Evolutionary conservation across 2,329 filamentous ascomycete species (phyloP).

Genomic region (Diaporthe batatas): DNA sequence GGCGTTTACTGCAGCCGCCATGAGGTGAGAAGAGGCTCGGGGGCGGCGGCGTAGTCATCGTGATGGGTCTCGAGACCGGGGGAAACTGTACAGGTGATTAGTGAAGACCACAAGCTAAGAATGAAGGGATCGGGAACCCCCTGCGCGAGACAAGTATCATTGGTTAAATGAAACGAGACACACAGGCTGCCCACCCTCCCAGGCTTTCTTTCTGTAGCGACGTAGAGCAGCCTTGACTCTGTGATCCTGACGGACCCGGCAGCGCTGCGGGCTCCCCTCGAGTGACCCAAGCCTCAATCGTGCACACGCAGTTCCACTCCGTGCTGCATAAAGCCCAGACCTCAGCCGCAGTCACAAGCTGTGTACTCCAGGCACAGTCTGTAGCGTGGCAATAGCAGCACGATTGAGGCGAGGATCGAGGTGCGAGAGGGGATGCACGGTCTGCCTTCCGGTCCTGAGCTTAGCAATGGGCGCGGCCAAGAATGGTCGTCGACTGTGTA

Average conservation of each 20-base stretch:
- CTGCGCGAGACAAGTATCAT: constrained; percentile 12
- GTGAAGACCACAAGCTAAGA: background rate
- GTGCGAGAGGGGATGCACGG: background rate
- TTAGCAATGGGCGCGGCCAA: background rate
- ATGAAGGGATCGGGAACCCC: background rate
- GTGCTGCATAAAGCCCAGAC: constrained; percentile 10
- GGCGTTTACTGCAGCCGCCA: no score
- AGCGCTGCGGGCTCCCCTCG: background rate
- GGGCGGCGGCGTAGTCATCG: background rate
- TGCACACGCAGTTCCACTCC: constrained; percentile 16
- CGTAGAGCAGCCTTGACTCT: constrained; percentile 16
- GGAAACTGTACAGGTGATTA: background rate
- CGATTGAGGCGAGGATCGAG: constrained; percentile 7
- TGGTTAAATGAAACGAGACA: background rate
- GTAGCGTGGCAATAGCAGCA: constrained; percentile 16
- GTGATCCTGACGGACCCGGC: background rate
- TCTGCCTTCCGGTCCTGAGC: background rate
- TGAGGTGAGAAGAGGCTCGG: no score
- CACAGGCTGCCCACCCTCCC: constrained; percentile 13
- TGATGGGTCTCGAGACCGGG: background rate
- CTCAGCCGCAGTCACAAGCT: constrained; percentile 7
- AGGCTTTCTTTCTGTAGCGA: background rate
- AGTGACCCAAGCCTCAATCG: constrained; percentile 3
- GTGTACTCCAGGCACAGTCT: background rate
- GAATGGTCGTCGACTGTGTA: background rate